Conservation (phyloP, 2,329 filamentous ascomycete genomes). For the Fusarium euwallaceae region DNA sequence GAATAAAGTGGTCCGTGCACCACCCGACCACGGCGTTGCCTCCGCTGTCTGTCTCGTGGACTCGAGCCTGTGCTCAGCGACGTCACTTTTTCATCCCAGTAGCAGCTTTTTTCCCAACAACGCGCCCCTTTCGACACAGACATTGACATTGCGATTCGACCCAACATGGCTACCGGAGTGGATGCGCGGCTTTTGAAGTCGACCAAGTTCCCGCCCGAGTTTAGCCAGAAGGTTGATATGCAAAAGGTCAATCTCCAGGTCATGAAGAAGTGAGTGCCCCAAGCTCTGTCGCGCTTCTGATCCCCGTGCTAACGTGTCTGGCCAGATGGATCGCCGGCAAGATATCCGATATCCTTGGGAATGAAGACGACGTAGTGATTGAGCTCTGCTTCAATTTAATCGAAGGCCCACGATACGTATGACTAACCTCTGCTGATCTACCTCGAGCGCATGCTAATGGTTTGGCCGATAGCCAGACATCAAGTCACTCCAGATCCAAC, state of each 20-base stretch:
- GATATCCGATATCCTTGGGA: constrained; percentile 89
- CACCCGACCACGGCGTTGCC: constrained; percentile 2
- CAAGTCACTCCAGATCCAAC: constrained; percentile 92
- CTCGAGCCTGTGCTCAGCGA: constrained; percentile 37
- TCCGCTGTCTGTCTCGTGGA: constrained; percentile 1
- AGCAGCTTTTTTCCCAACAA: constrained; percentile 39
- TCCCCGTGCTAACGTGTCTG: constrained; percentile 31
- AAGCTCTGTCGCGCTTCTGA: neutral
- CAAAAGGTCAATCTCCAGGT: constrained; percentile 96
- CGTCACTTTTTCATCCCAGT: constrained; percentile 48
- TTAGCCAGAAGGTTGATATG: constrained; percentile 96
- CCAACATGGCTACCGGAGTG: constrained; percentile 82
- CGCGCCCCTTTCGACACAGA: constrained; percentile 29
- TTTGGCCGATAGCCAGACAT: constrained; percentile 81
- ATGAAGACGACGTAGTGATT: constrained; percentile 95
- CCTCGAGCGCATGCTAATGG: constrained; percentile 43
- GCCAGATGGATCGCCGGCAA: constrained; percentile 93
- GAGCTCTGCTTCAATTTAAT: constrained; percentile 81
- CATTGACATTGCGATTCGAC: constrained; percentile 34
- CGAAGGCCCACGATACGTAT: constrained; percentile 82
- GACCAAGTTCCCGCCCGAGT: constrained; percentile 94
- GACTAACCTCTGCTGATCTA: constrained; percentile 48
- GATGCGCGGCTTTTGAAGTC: constrained; percentile 90
- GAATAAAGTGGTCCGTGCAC: constrained; percentile 30
- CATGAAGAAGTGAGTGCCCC: constrained; percentile 86